These are phyloP conservation scores for Diaporthe nobilis DNA, from an alignment of 2,329 filamentous ascomycete genomes.

Conservation along the genomic window DNA sequence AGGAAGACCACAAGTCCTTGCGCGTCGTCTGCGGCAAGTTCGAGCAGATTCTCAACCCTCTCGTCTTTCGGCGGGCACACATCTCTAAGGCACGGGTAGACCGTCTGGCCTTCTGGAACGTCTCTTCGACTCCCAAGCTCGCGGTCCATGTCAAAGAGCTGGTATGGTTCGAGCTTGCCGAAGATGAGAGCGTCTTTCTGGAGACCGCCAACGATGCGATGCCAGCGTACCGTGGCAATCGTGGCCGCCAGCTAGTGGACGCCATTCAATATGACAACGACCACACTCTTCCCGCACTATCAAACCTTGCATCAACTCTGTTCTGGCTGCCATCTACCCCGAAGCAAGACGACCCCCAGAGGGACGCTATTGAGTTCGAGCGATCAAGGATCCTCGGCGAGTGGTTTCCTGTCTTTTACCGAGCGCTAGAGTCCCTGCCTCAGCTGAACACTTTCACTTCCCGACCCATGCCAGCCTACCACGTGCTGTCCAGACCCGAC, in stretches of 20 bases:
- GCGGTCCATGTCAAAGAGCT: background rate
- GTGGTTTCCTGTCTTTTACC: background rate
- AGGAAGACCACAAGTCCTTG: background rate
- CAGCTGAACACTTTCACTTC: background rate
- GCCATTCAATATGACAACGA: background rate
- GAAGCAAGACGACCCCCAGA: background rate
- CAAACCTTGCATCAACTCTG: background rate
- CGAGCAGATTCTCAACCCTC: background rate
- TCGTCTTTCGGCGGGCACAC: background rate
- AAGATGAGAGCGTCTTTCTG: background rate
- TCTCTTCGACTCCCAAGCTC: background rate
- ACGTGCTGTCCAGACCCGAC: background rate
- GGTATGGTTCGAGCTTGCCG: background rate
- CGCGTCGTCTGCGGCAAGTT: background rate
- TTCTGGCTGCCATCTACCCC: constrained; percentile 1
- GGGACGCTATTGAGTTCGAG: background rate
- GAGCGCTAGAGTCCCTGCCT: background rate
- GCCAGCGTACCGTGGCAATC: background rate
- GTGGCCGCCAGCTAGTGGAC: background rate
- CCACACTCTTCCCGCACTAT: background rate
- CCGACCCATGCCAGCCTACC: background rate
- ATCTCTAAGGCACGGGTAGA: background rate
- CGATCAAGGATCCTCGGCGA: background rate
- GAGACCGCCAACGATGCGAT: background rate
- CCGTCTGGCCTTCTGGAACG: background rate